Evolutionary conservation across 1,139 yeast species (phyloP).

Genomic region (Geotrichum bryndzae): DNA sequence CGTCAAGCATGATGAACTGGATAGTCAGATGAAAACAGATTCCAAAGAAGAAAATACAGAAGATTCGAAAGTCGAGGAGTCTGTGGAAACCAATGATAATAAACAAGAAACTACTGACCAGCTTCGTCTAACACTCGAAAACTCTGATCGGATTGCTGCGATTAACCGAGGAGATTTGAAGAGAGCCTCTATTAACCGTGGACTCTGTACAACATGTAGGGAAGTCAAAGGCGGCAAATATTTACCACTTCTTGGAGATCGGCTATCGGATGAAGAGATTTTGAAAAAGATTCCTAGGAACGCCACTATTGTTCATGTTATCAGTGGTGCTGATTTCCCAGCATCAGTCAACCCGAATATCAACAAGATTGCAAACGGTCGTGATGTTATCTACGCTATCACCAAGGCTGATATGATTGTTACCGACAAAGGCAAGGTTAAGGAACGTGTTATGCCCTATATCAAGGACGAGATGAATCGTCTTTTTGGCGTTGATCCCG

Average conservation of each 20-base stretch:
- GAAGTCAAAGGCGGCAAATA: slow-evolving; percentile 12
- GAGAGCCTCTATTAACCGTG: slow-evolving; percentile 15
- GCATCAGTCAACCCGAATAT: slow-evolving; percentile 45
- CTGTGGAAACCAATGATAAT: not conserved
- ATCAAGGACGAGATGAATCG: slow-evolving; percentile 42
- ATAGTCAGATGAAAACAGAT: not conserved
- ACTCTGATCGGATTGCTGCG: not conserved
- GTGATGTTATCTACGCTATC: slow-evolving; percentile 46
- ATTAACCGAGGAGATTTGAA: slow-evolving; percentile 2
- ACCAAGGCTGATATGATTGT: slow-evolving; percentile 56
- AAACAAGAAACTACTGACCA: not conserved
- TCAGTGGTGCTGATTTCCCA: slow-evolving; percentile 68
- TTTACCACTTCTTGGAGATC: slow-evolving; percentile 4
- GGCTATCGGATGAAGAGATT: slow-evolving; percentile 23
- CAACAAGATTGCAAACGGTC: slow-evolving; percentile 36
- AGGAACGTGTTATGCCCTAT: slow-evolving; percentile 42
- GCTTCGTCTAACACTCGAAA: slow-evolving; percentile 5
- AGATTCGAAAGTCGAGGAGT: not conserved
- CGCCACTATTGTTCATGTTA: slow-evolving; percentile 53
- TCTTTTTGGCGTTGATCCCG: slow-evolving; percentile 41
- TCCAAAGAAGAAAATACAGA: not conserved
- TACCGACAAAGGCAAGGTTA: slow-evolving; percentile 33
- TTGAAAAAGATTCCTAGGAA: slow-evolving; percentile 44
- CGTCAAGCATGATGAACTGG: not conserved
- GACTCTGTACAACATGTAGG: slow-evolving; percentile 20